Evolutionary conservation across 1,284 basidiomycete genomes (phyloP).

Genomic region (Omphalotus olearius): DNA sequence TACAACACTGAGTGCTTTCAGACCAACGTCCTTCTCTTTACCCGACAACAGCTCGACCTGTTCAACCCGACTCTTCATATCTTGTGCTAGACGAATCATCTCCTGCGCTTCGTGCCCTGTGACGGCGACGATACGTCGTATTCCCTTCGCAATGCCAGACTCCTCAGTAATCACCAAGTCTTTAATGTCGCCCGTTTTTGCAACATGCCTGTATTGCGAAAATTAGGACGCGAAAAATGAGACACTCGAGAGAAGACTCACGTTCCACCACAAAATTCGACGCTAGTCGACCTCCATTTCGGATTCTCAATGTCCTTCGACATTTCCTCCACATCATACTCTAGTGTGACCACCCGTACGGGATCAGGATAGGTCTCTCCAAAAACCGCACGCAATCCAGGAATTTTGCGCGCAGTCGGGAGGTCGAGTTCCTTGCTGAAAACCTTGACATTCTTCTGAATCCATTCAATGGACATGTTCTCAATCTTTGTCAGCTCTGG

Average conservation of each 20-base stretch:
- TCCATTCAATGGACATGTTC: constrained; percentile 82
- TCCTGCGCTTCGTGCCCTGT: constrained; percentile 92
- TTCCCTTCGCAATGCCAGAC: constrained; percentile 96
- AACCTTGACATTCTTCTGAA: constrained; percentile 85
- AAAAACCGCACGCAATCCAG: constrained; percentile 94
- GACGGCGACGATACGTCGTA: constrained; percentile 90
- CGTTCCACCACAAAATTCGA: constrained; percentile 99
- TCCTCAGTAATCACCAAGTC: constrained; percentile 94
- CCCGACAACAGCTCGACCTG: constrained; percentile 63
- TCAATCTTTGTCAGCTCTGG: constrained; percentile 85
- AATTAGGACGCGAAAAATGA: constrained; percentile 7
- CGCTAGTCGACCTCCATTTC: constrained; percentile 87
- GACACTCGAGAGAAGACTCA: constrained; percentile 38
- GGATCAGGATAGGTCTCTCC: constrained; percentile 98
- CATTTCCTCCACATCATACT: constrained; percentile 86
- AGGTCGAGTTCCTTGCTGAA: constrained; percentile 86
- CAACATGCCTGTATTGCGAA: constrained; percentile 67
- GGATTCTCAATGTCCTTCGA: constrained; percentile 81
- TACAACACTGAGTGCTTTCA: constrained; percentile 82
- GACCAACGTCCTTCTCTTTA: constrained; percentile 79
- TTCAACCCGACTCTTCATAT: constrained; percentile 63
- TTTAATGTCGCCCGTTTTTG: constrained; percentile 94
- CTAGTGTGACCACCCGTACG: constrained; percentile 91
- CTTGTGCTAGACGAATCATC: constrained; percentile 69
- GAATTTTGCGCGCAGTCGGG: constrained; percentile 81